phyloP scores from a whole-genome alignment of 192 early-diverging fungal species.

The Mortierella antarctica region DNA sequence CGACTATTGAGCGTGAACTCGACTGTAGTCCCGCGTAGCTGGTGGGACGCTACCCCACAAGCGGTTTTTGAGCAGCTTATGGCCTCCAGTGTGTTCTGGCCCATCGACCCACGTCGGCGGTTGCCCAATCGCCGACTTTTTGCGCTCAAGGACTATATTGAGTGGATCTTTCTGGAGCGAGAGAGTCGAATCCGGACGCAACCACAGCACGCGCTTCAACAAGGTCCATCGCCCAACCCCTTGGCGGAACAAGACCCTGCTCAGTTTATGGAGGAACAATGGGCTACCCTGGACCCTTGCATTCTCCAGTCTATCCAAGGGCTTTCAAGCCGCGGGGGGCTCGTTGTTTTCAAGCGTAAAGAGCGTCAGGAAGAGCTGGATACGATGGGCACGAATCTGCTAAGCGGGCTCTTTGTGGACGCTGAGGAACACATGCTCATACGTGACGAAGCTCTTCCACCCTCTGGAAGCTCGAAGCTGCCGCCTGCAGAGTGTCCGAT shows the following conservation, averaged over 20 bases:
- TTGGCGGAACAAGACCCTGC: background rate
- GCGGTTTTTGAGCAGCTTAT: conserved; percentile 5
- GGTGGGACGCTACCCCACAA: conserved; percentile 22
- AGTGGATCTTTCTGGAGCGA: conserved; percentile 39
- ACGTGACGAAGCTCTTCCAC: background rate
- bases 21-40: background rate
- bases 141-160: conserved; percentile 23
- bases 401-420: conserved; percentile 13
- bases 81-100: conserved; percentile 27
- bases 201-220: background rate
- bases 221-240: background rate
- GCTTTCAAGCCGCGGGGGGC: conserved; percentile 22
- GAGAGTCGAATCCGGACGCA: conserved; percentile 18
- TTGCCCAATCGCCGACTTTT: conserved; percentile 26
- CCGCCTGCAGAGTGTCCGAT: conserved; percentile 26
- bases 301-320: conserved; percentile 10
- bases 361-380: conserved; percentile 29
- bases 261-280: conserved; percentile 5
- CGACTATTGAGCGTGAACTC: too few species aligned
- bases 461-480: conserved; percentile 1
- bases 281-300: conserved; percentile 20
- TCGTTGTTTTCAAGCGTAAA: conserved; percentile 29
- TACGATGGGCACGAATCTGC: conserved; percentile 13
- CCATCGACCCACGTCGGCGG: conserved; percentile 13
- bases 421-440: conserved; percentile 33